Evolutionary conservation across 176 grass and related monocot genomes (phyloP).

Genomic region (Carex littledalei): DNA sequence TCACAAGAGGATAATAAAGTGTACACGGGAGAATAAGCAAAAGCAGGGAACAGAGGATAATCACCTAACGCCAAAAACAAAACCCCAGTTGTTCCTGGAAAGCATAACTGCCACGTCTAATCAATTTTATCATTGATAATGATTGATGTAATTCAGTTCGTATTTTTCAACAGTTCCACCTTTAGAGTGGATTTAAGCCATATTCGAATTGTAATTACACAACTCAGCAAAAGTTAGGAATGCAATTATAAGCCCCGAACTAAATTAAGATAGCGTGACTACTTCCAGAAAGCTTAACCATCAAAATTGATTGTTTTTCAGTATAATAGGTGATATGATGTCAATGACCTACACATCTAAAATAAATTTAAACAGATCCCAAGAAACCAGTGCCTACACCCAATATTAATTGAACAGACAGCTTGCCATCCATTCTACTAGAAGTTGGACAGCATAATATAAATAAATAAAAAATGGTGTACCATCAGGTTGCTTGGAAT

Average conservation of each 20-base stretch:
- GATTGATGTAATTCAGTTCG: not conserved
- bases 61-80: not conserved
- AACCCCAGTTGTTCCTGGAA: not conserved
- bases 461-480: not conserved
- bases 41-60: not conserved
- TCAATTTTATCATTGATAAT: constrained; percentile 2
- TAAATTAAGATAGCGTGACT: not conserved
- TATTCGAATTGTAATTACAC: not conserved
- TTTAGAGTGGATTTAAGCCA: not conserved
- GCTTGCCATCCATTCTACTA: constrained; percentile 1
- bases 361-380: not conserved
- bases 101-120: not conserved
- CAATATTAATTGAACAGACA: not conserved
- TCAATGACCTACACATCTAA: constrained; percentile 1
- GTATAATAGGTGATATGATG: not conserved
- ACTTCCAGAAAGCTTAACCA: not conserved
- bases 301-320: not conserved
- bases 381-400: not conserved
- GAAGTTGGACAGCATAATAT: not conserved
- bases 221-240: not conserved
- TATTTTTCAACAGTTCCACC: not conserved
- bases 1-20: not conserved
- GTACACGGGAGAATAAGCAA: not conserved
- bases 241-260: not conserved
- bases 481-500: constrained; percentile 45